Percentiles rank a stretch among this genome's conserved stretches.
Conservation (phyloP, 2,329 filamentous ascomycete species). For the Diaporthe longicolla region DNA sequence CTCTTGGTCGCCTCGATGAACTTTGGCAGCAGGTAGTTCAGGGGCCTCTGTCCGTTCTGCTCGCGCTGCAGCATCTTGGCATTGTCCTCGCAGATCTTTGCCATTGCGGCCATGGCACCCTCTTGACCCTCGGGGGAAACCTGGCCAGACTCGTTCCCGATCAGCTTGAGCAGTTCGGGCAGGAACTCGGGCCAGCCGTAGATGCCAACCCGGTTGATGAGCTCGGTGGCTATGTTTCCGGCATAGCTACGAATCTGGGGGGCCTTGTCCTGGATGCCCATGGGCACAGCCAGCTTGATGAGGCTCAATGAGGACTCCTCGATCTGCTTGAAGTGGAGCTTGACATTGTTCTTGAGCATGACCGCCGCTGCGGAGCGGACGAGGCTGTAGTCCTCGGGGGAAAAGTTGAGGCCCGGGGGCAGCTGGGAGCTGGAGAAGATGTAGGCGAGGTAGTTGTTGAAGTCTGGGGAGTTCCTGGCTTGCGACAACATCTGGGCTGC, state of each 20-base stretch:
- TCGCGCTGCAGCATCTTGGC: constrained; percentile 87
- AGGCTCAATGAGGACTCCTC: constrained; percentile 80
- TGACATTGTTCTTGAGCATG: constrained; percentile 96
- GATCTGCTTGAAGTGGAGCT: constrained; percentile 80
- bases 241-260: constrained; percentile 88
- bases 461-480: constrained; percentile 89
- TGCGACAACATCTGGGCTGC: constrained; percentile 86
- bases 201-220: constrained; percentile 87
- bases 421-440: constrained; percentile 82
- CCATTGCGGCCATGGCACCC: constrained; percentile 91
- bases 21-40: constrained; percentile 91
- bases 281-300: constrained; percentile 83
- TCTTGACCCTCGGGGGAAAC: constrained; percentile 83
- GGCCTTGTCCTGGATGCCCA: constrained; percentile 85
- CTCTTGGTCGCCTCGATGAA: constrained; percentile 89
- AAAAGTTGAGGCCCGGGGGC: constrained; percentile 72
- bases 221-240: constrained; percentile 93
- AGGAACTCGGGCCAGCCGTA: constrained; percentile 93
- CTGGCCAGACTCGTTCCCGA: constrained; percentile 80
- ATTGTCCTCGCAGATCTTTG: constrained; percentile 98
- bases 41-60: constrained; percentile 88
- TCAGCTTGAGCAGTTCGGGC: constrained; percentile 83
- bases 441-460: constrained; percentile 97
- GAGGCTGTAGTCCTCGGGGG: constrained; percentile 75
- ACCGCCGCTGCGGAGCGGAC: constrained; percentile 90